Base-by-base conservation (phyloP, 2,329 filamentous ascomycete species). In the Macroventuria anomochaeta region DNA sequence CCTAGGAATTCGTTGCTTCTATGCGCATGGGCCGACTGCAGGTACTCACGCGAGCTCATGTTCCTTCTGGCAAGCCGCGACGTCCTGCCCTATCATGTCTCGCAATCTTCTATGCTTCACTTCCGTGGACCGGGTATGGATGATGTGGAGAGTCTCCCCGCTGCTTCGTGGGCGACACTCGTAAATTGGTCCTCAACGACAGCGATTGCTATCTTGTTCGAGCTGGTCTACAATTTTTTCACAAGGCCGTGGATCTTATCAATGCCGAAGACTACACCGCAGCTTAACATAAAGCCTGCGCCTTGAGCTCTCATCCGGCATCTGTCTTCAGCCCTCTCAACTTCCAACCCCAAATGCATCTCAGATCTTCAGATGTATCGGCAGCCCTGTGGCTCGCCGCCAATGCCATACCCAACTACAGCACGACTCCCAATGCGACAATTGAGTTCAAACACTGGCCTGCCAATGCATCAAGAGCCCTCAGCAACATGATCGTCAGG, bases 381-480 rank as follows among this genome's bases (percentile, higher is more conserved):
- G 50, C 68, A 51, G 61, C 58, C 42, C 23, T 67, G 34, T 68
- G 61, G 60, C 61, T 69, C 13, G 54, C 53, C 11, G 59, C 42
- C 10, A 39, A 48, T 17, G 62, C 65, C 26, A 51, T 44, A 15
- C 61, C 59, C 17, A 59, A 41, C 38, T 60, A 67, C 58, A 55
- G 26, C 18, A 39, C 58, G 7, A 28, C 37, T 13, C 25, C 58
- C 29, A 53, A 57, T 50, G 51, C 59, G 8, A 61, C 61, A 28
- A 42, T 61, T 3, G 60, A 64, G 32, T 57, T 69, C 32, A 48
- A 64, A 46, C 54, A 63, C 39, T 71, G 67, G 68, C 68, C 68
- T 21, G 57, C 59, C 23, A 61, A 64, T 33, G 65, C 67, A 39
- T 66, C 64, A 29, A 57, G 52, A 40, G 58, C 63, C n/a, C 62